Conservation (phyloP, 2,329 filamentous ascomycete genomes). For the Diaporthe ilicicola region DNA sequence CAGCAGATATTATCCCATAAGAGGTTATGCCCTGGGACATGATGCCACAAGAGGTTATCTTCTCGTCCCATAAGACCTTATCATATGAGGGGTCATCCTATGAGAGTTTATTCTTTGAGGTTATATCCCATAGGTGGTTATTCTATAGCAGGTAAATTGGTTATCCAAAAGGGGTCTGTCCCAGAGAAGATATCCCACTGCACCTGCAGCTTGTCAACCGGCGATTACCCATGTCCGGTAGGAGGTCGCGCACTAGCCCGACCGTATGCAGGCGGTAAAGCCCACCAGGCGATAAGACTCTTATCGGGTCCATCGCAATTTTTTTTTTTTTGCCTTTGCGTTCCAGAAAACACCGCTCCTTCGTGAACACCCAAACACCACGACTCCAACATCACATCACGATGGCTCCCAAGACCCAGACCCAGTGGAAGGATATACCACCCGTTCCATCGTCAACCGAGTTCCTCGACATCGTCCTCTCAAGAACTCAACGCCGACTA, state of each 20-base stretch:
- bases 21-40: no score
- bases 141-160: not conserved
- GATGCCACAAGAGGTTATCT: not conserved
- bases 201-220: no score
- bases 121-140: not conserved
- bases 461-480: constrained; percentile 97
- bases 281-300: not conserved
- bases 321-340: not conserved
- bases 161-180: not conserved
- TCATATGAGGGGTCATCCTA: not conserved
- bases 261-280: not conserved
- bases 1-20: no score
- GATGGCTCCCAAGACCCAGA: constrained; percentile 31
- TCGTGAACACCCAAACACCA: not conserved
- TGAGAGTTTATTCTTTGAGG: not conserved
- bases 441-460: constrained; percentile 53
- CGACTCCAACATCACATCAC: not conserved
- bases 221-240: no score
- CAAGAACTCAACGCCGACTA: constrained; percentile 88
- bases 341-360: not conserved
- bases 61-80: not conserved
- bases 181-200: no score
- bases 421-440: constrained; percentile 30
- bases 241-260: not conserved
- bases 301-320: not conserved